Conservation (phyloP, 1,139 yeast genomes). For the Diutina sp. region DNA sequence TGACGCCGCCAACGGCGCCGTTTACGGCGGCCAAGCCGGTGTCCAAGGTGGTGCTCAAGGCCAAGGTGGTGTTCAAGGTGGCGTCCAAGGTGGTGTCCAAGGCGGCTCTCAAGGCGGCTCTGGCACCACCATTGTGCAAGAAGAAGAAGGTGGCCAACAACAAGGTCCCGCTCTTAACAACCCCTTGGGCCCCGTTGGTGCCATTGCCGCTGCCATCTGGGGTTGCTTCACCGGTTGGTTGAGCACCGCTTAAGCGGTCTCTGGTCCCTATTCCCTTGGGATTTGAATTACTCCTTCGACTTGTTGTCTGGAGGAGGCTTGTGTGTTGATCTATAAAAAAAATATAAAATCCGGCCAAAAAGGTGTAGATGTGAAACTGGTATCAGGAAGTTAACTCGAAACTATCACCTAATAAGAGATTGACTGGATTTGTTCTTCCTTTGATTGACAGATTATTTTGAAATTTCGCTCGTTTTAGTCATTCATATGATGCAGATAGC, state of each 20-base stretch:
- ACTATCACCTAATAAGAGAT: no score
- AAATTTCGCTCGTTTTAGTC: no score
- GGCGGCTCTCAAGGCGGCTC: not conserved
- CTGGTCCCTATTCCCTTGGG: not conserved
- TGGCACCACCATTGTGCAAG: not conserved
- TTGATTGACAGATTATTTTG: no score
- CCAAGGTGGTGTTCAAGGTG: not conserved
- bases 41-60: not conserved
- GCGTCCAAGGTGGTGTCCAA: not conserved
- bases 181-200: constrained; percentile 1
- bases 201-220: constrained; percentile 2
- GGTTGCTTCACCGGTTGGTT: constrained; percentile 1
- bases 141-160: not conserved
- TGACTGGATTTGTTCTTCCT: no score
- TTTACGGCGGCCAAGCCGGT: not conserved
- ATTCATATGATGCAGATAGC: no score
- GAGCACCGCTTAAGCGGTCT: not conserved
- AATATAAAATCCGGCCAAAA: not conserved
- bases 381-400: no score
- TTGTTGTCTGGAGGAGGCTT: not conserved
- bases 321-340: not conserved
- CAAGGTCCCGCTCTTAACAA: not conserved
- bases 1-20: not conserved
- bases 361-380: no score
- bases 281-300: not conserved